phyloP scores from a whole-genome alignment of 2,329 filamentous ascomycete genomes.

The Sporothrix humicola region DNA sequence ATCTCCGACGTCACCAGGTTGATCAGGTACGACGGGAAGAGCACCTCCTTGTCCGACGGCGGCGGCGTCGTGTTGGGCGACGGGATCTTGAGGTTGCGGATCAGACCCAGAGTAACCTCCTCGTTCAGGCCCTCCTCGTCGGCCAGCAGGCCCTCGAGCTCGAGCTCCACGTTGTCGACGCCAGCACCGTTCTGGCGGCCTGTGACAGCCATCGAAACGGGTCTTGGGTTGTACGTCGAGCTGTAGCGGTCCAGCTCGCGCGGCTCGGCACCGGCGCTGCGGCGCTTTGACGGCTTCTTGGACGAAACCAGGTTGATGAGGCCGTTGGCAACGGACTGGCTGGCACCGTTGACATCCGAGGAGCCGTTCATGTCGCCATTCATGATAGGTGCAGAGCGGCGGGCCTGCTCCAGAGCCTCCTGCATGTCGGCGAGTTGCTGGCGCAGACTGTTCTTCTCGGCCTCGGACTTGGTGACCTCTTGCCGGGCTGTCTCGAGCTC shows the following conservation, averaged over 20 bases:
- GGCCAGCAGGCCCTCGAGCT: conserved; percentile 89
- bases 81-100: conserved; percentile 95
- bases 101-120: conserved; percentile 94
- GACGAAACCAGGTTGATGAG: conserved; percentile 96
- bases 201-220: conserved; percentile 91
- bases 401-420: conserved; percentile 88
- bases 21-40: conserved; percentile 98
- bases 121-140: conserved; percentile 97
- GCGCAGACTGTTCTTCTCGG: conserved; percentile 81
- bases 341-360: conserved; percentile 42
- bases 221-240: conserved; percentile 88
- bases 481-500: conserved; percentile 82
- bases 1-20: conserved; percentile 99
- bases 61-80: conserved; percentile 83
- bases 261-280: conserved; percentile 86
- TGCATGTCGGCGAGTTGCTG: conserved; percentile 89
- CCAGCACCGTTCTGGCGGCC: conserved; percentile 70
- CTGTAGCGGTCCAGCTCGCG: conserved; percentile 90
- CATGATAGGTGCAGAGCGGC: conserved; percentile 70
- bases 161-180: conserved; percentile 89
- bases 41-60: conserved; percentile 95
- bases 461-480: conserved; percentile 76
- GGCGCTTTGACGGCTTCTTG: conserved; percentile 88
- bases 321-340: conserved; percentile 66
- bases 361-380: conserved; percentile 65